Conservation (phyloP, 495 filamentous ascomycete species). For the Aspergillus baeticus region DNA sequence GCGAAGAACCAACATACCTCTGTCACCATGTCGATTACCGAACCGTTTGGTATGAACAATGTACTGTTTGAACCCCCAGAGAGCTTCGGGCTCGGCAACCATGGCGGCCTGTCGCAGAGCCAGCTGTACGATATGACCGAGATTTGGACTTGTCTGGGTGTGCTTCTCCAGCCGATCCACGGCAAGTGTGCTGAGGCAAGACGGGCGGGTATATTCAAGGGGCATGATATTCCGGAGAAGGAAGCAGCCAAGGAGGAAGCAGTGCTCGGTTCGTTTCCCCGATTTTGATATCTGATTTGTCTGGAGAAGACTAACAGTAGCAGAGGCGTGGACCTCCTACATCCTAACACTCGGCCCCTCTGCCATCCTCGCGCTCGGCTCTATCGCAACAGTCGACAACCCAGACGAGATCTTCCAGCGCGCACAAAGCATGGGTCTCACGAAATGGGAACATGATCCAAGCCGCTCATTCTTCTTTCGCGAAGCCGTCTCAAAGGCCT, state of each 20-base stretch:
- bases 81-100: constrained; percentile 60
- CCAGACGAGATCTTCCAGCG: constrained; percentile 47
- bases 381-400: constrained; percentile 42
- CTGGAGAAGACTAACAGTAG: constrained; percentile 32
- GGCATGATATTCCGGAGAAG: constrained; percentile 40
- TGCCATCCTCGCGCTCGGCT: constrained; percentile 54
- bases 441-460: constrained; percentile 50
- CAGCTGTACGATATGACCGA: constrained; percentile 67
- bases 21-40: constrained; percentile 32
- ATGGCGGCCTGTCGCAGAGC: constrained; percentile 49
- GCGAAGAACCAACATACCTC: constrained; percentile 39
- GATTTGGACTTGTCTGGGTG: constrained; percentile 63
- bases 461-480: constrained; percentile 62
- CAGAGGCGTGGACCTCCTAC: constrained; percentile 65
- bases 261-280: constrained; percentile 47
- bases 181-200: constrained; percentile 55
- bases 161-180: constrained; percentile 57
- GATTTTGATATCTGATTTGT: neutral
- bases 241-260: constrained; percentile 54
- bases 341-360: constrained; percentile 60
- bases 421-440: constrained; percentile 54
- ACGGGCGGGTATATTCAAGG: constrained; percentile 55
- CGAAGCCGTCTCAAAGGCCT: constrained; percentile 59
- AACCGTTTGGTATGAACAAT: constrained; percentile 51
- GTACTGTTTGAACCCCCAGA: constrained; percentile 56